Percentiles rank a stretch among this genome's conserved stretches.
phyloP scores from a whole-genome alignment of 257 asterid genomes.

The Jaltomata sinuosa region DNA sequence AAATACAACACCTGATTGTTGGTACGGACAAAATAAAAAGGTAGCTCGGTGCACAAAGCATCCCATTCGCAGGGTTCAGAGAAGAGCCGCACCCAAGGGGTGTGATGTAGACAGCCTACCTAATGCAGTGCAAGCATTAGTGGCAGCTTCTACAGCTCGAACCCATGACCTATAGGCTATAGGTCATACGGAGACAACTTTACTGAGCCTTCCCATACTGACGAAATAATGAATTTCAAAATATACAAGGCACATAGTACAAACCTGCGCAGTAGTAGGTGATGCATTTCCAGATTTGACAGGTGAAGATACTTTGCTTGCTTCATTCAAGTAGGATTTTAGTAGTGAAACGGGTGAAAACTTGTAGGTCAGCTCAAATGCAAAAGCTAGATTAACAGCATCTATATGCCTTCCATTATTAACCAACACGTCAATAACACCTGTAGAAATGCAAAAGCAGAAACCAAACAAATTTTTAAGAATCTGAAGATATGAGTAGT shows the following conservation, averaged over 20 bases:
- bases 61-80: not conserved
- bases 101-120: not conserved
- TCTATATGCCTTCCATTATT: constrained; percentile 89
- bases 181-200: not conserved
- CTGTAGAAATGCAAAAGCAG: constrained; percentile 32
- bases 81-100: not conserved
- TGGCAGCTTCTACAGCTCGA: not conserved
- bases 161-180: not conserved
- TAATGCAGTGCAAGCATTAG: not conserved
- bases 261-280: constrained; percentile 69
- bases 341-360: constrained; percentile 68
- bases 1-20: not conserved
- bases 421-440: constrained; percentile 76
- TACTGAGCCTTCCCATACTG: not conserved
- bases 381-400: constrained; percentile 94
- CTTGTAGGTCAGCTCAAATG: constrained; percentile 76
- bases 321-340: constrained; percentile 78
- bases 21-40: not conserved
- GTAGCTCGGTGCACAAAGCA: not conserved
- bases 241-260: constrained; percentile 1
- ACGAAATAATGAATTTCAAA: not conserved
- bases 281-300: constrained; percentile 58
- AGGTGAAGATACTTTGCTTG: constrained; percentile 53
- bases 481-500: not conserved
- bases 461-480: not conserved